Base-by-base conservation (phyloP, 2,329 filamentous ascomycete species). In the Nectriaceae sp. region DNA sequence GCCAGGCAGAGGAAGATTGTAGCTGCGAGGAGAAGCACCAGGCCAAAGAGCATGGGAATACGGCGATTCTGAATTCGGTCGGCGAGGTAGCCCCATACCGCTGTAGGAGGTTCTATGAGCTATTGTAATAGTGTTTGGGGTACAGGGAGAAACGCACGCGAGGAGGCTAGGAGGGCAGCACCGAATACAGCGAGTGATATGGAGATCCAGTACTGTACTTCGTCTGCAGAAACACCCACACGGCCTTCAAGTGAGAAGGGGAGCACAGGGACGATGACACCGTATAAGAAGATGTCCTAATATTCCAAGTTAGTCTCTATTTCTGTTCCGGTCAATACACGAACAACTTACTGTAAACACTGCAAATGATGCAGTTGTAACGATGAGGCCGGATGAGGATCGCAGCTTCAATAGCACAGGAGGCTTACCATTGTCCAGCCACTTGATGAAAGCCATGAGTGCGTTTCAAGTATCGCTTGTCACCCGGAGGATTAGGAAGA, bases 151-250 rank as follows among this genome's bases (percentile, higher is more conserved):
- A 20, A 56, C 64, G 21, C 58, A 70, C 66, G 67, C 20, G 67
- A 66, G 10, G 63, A 56, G 15, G 52, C 48, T 16, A 70, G 47
- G 8, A 69, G 56, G 16, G 67, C 60, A 21, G 59, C 63, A 18
- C 64, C 67, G 49, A 61, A 69, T 11, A 67, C 62, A 5, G 67
- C 65, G 42, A 70, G 55, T 21, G 66, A 66, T 46, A 70, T 59
- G 8, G 67, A 68, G n/a, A 67, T 59, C 67, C 67, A 70, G 37
- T 66, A 63, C 47, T 70, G 67, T 36, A 68, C 64, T 60, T 55
- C 53, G 13, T 59, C 47, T 40, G 50, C 31, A 4, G 44, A 35
- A 11, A 69, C 52, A 11, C 61, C 64, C 42, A 62, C 53, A 15
- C 62, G 57, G n/a, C 50, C 48, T 11, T 56, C 40, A 10, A 70